Percentiles rank a stretch among this genome's conserved stretches.
phyloP scores from a whole-genome alignment of 164 flowering plant genomes.

The Annona cherimola region DNA sequence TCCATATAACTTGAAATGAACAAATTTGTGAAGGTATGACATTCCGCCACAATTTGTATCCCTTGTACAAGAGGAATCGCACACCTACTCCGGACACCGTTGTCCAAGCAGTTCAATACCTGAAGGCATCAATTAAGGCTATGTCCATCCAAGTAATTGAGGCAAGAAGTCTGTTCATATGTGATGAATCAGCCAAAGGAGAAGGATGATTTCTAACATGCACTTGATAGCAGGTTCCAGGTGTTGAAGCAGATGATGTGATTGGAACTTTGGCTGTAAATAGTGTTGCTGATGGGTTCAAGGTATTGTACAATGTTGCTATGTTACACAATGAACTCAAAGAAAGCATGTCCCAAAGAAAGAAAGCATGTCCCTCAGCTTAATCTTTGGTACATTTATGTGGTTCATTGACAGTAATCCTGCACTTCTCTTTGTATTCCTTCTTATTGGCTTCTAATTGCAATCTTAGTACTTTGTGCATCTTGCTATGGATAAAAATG shows the following conservation, averaged over 20 bases:
- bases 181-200: neutral
- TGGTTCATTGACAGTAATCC: neutral
- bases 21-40: slow-evolving; percentile 52
- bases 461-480: neutral
- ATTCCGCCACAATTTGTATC: slow-evolving; percentile 85
- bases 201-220: slow-evolving; percentile 5
- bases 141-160: slow-evolving; percentile 95
- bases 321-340: neutral
- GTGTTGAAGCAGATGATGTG: slow-evolving; percentile 99
- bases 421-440: neutral
- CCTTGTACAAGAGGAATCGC: slow-evolving; percentile 85
- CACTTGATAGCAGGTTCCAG: slow-evolving; percentile 64
- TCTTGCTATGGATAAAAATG: neutral
- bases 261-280: slow-evolving; percentile 86
- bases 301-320: slow-evolving; percentile 36
- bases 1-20: slow-evolving; percentile 2
- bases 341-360: neutral
- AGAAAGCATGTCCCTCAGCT: neutral
- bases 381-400: neutral
- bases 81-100: slow-evolving; percentile 94
- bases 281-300: slow-evolving; percentile 76
- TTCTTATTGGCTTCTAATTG: neutral
- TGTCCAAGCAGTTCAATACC: slow-evolving; percentile 88
- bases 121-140: slow-evolving; percentile 90
- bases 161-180: slow-evolving; percentile 29